A percentile compares a stretch with the other conserved stretches of the same genome.
Conservation (phyloP, 2,329 filamentous ascomycete genomes). For the Xylariomycetidae sp. region DNA sequence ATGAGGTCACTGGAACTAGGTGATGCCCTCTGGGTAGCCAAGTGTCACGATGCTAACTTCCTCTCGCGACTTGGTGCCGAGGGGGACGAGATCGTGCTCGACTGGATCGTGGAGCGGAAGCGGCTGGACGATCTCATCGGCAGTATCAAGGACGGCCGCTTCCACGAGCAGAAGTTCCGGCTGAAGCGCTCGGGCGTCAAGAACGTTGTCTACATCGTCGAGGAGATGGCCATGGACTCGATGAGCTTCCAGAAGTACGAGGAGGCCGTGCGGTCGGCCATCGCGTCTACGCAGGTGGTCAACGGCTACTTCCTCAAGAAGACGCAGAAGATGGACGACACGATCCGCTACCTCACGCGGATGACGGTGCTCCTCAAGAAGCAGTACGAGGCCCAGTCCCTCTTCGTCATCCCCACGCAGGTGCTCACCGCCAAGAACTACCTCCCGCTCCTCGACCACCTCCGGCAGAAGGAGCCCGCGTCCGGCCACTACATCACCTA, state of each 20-base stretch:
- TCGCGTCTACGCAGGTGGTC: conserved; percentile 73
- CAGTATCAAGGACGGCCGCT: conserved; percentile 78
- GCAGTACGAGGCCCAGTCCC: conserved; percentile 54
- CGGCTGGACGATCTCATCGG: conserved; percentile 73
- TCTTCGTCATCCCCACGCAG: conserved; percentile 62
- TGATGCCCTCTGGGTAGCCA: conserved; percentile 76
- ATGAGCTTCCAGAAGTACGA: conserved; percentile 52
- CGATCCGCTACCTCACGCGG: conserved; percentile 67
- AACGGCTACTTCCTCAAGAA: conserved; percentile 76
- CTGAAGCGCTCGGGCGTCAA: conserved; percentile 67
- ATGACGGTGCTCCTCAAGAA: conserved; percentile 66
- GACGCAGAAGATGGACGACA: conserved; percentile 72
- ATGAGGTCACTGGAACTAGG: conserved; percentile 68
- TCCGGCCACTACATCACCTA: conserved; percentile 62
- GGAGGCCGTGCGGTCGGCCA: conserved; percentile 66
- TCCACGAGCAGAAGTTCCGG: conserved; percentile 81
- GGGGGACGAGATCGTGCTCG: conserved; percentile 67
- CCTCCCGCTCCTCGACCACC: conserved; percentile 55
- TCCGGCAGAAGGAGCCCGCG: conserved; percentile 47
- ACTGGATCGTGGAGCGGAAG: conserved; percentile 79
- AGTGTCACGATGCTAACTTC: conserved; percentile 55
- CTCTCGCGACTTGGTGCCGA: conserved; percentile 54
- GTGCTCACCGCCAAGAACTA: conserved; percentile 63
- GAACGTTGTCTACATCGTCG: conserved; percentile 74
- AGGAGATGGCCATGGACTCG: conserved; percentile 62